phyloP scores from a whole-genome alignment of 768 basidiomycete genomes.

The Lactarius deliciosus region DNA sequence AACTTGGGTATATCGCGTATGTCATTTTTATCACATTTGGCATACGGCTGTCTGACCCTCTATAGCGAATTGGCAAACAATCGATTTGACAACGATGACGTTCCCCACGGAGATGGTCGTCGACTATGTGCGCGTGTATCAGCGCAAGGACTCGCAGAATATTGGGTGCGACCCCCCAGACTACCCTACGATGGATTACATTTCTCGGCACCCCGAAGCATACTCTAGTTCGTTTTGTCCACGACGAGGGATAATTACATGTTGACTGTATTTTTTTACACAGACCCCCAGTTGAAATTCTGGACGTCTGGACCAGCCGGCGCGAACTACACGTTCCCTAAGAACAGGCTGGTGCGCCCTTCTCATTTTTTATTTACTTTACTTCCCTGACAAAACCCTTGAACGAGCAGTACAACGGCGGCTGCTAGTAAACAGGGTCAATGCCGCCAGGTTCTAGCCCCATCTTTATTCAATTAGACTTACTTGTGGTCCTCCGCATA shows the following conservation, averaged over 20 bases:
- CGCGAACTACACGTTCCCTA: conserved; percentile 38
- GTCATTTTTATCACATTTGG: conserved; percentile 24
- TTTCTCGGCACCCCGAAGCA: conserved; percentile 51
- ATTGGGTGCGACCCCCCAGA: conserved; percentile 65
- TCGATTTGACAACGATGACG: conserved; percentile 53
- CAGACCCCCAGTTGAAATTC: conserved; percentile 37
- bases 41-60: not conserved
- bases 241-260: conserved; percentile 10
- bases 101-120: conserved; percentile 72
- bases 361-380: not conserved
- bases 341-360: conserved; percentile 31
- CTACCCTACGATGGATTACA: conserved; percentile 67
- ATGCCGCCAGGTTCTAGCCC: not conserved
- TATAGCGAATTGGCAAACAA: conserved; percentile 64
- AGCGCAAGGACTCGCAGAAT: conserved; percentile 55
- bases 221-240: conserved; percentile 51
- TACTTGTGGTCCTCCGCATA: conserved; percentile 8
- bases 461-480: conserved; percentile 19
- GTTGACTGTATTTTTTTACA: not conserved
- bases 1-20: conserved; percentile 62
- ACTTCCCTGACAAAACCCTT: not conserved
- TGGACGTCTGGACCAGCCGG: conserved; percentile 34
- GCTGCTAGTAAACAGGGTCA: conserved; percentile 16
- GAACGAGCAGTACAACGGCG: conserved; percentile 15
- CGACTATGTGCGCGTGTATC: conserved; percentile 84